A percentile compares a stretch with the other conserved stretches of the same genome.
phyloP scores from a whole-genome alignment of 805 yeast genomes.

The Suhomyces prunicola region DNA sequence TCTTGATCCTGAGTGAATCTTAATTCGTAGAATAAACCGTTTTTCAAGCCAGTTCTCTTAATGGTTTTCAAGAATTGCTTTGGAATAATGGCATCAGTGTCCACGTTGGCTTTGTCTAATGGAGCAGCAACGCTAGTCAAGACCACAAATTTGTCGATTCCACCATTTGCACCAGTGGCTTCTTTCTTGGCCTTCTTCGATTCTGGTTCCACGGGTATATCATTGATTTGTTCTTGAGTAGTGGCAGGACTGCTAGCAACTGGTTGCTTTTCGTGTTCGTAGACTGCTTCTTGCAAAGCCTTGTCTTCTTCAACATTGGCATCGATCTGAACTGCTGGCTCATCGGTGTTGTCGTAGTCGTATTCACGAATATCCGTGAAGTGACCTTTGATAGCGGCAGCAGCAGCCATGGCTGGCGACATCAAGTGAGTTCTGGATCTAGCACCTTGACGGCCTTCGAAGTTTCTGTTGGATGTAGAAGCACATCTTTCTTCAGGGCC shows the following conservation, averaged over 20 bases:
- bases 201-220: conserved; percentile 51
- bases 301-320: conserved; percentile 45
- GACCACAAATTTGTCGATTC: conserved; percentile 72
- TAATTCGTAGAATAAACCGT: conserved; percentile 88
- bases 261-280: conserved; percentile 67
- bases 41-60: conserved; percentile 89
- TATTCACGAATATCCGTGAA: conserved; percentile 87
- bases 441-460: conserved; percentile 99
- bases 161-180: conserved; percentile 26
- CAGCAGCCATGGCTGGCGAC: conserved; percentile 99
- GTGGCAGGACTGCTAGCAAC: conserved; percentile 48
- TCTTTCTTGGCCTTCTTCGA: conserved; percentile 13
- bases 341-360: conserved; percentile 55
- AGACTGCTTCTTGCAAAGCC: conserved; percentile 64
- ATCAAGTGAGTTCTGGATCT: conserved; percentile 91
- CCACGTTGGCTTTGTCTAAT: conserved; percentile 89
- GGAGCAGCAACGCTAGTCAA: conserved; percentile 91
- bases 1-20: conserved; percentile 64
- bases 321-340: conserved; percentile 55
- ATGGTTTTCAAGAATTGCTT: conserved; percentile 97
- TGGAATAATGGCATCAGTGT: conserved; percentile 98
- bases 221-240: conserved; percentile 58
- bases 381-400: conserved; percentile 91
- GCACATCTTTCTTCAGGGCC: conserved; percentile 97
- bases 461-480: conserved; percentile 96